Conservation (phyloP, 768 basidiomycete species). For the Gymnopilus dilepis region DNA sequence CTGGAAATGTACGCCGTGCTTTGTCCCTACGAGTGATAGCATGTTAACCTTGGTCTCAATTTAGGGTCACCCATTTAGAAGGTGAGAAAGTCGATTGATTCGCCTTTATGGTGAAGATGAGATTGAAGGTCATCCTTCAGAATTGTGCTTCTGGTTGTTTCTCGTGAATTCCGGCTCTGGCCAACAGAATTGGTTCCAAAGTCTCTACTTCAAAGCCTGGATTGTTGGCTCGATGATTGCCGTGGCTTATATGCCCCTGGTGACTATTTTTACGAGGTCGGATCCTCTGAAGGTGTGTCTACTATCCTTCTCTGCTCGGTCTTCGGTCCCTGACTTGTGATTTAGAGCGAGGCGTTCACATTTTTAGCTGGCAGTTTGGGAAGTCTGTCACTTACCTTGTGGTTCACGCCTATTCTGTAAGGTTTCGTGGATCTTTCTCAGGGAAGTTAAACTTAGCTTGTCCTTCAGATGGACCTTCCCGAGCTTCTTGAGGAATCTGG, state of each 20-base stretch:
- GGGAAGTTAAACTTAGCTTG: conserved; percentile 17
- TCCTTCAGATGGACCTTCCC: conserved; percentile 67
- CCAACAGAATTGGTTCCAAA: conserved; percentile 80
- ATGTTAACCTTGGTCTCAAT: not conserved
- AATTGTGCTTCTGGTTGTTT: conserved; percentile 89
- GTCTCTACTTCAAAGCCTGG: conserved; percentile 78
- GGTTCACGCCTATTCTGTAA: conserved; percentile 74
- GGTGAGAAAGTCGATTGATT: conserved; percentile 46
- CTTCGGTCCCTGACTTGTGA: conserved; percentile 13
- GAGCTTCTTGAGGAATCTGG: conserved; percentile 62
- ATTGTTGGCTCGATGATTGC: conserved; percentile 64
- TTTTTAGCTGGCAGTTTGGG: conserved; percentile 74
- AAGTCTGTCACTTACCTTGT: conserved; percentile 71
- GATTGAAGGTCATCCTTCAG: conserved; percentile 38
- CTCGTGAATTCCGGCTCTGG: conserved; percentile 67
- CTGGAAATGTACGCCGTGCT: conserved; percentile 68
- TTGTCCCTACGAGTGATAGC: not conserved
- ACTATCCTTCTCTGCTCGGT: conserved; percentile 7
- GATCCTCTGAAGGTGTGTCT: conserved; percentile 61
- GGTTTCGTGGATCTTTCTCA: conserved; percentile 24
- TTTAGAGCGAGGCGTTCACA: conserved; percentile 70
- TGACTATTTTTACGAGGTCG: conserved; percentile 65
- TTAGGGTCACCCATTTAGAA: conserved; percentile 81
- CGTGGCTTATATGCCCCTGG: conserved; percentile 69
- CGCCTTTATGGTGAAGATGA: not conserved